Base-by-base conservation (phyloP, 2,329 filamentous ascomycete species). In the Lachnellula hyalina region DNA sequence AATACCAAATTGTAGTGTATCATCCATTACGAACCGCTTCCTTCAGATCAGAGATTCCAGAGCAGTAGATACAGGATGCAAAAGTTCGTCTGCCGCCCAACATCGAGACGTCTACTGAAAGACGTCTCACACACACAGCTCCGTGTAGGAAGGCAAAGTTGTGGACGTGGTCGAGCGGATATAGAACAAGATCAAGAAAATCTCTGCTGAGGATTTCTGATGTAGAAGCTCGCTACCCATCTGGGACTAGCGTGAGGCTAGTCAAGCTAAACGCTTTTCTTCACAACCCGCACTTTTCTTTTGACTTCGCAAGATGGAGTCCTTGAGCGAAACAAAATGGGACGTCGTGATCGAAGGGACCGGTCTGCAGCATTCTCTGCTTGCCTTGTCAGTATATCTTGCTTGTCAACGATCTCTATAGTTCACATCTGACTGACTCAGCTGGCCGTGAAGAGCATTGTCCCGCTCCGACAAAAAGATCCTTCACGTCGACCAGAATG, bases 381-480 rank as follows among this genome's bases (percentile, higher is more conserved):
- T 93, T 70, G 88, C 87, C 71, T 77, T 91, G 88, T 92, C 70
- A 74, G 79, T 69, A 51, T 48, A 51, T 21, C 28, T 21, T 51
- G 41, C 51, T 34, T 28, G 23, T 54, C 54, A 51, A 49, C 47
- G 51, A 40, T 47, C 55, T 38, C 59, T 63, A 63, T 61, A 64
- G 64, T 67, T 72, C 75, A 75, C 75, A 70, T 84, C 84, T 87
- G 83, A 89, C 86, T 89, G 82, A 90, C 85, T 72, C 74, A 86
- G 81, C 73, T 69, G 67, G 71, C 69, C 57, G 60, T 73, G 63
- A 80, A 97, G 93, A 80, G 88, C 93, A 67, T 81, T 97, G 65
- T 97, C 93, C 63, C 87, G 92, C 68, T 96, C 91, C 59, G 86
- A 85, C 69, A 96, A 96, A 78, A 94, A 90, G 66, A 83, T 96